Evolutionary conservation across 208 protist genomes (phyloP).

Genomic region (Balamuthia mandrillaris): DNA sequence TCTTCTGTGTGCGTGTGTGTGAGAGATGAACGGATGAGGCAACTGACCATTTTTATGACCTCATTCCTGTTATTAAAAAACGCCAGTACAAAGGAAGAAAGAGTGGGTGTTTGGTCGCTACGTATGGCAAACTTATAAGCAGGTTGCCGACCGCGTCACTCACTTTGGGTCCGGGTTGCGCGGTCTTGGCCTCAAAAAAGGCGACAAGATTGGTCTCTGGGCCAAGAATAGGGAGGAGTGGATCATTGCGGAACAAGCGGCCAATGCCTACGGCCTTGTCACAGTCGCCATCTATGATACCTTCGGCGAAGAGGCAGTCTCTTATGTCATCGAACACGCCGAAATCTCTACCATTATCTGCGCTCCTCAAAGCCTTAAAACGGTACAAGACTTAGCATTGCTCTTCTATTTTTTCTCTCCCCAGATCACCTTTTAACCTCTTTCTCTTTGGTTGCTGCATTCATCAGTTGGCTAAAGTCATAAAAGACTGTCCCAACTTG

Average conservation of each 20-base stretch:
- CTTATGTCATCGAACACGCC: slow-evolving; percentile 62
- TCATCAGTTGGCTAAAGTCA: no score
- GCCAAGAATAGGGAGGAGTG: slow-evolving; percentile 60
- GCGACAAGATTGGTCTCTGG: slow-evolving; percentile 51
- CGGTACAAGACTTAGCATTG: background rate
- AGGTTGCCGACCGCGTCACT: slow-evolving; percentile 11
- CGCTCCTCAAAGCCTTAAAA: slow-evolving; percentile 45
- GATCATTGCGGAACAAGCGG: slow-evolving; percentile 50
- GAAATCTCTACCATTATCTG: slow-evolving; percentile 46
- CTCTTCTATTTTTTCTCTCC: no score
- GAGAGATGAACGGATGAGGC: no score
- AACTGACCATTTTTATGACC: no score
- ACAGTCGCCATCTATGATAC: slow-evolving; percentile 69
- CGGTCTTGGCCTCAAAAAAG: background rate
- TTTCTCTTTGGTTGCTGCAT: background rate
- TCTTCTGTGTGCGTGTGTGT: no score
- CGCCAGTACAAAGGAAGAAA: no score
- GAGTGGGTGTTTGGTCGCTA: background rate
- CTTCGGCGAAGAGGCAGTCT: slow-evolving; percentile 60
- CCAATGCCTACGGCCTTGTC: slow-evolving; percentile 22
- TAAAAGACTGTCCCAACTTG: no score
- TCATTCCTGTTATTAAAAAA: no score
- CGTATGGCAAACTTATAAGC: slow-evolving; percentile 31
- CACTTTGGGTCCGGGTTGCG: slow-evolving; percentile 28
- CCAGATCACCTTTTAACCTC: background rate